Base-by-base conservation (phyloP, 2,329 filamentous ascomycete genomes). In the Plectosphaerella cucumerina region DNA sequence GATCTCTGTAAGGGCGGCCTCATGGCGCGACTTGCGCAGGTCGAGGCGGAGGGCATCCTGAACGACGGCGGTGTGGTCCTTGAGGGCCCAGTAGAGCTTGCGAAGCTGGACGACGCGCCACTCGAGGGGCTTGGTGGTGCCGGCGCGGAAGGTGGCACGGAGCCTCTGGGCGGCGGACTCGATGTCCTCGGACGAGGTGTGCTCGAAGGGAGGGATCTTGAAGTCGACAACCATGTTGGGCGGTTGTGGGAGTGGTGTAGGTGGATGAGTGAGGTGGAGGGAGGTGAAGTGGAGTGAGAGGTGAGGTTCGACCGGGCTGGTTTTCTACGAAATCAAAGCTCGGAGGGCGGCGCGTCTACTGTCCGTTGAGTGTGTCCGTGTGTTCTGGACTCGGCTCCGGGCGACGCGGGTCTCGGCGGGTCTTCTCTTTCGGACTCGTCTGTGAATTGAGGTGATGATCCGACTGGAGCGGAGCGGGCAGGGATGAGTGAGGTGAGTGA, bases 41-140 rank as follows among this genome's bases (percentile, higher is more conserved):
- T 99, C 94, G 60, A 81, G 77, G 65, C 81, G 78, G 65, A 90
- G 81, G 20, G 93, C 90, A 66, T 90, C 87, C 58, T 83, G 65
- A 54, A 97, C 78, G 59, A 86, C 80, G 44, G 83, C 75, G 51
- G 85, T 79, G 66, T 89, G 86, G 75, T 97, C 93, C 58, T 84
- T 84, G 59, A 97, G 69, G 8, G 82, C 91, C 94, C 94, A 97
- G 76, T 96, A 97, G 51, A 97, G 85, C 78, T 91, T 93, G 60
- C 92, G 87, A 54, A 99, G 83, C 77, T 97, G 94, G 50, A 83
- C 78, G 56, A 92, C 76, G 56, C 94, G 85, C 74, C 87, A 97
- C 62, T 89, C 81, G 54, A 97, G 66, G 50, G 89, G 80, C 65
- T 90, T 90, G 42, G 92, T 97, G 72, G 86, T 88, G 67, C 91